Percentiles rank a stretch among this genome's conserved stretches.
Conservation (phyloP, 164 flowering plant species). For the Akebia trifoliata region DNA sequence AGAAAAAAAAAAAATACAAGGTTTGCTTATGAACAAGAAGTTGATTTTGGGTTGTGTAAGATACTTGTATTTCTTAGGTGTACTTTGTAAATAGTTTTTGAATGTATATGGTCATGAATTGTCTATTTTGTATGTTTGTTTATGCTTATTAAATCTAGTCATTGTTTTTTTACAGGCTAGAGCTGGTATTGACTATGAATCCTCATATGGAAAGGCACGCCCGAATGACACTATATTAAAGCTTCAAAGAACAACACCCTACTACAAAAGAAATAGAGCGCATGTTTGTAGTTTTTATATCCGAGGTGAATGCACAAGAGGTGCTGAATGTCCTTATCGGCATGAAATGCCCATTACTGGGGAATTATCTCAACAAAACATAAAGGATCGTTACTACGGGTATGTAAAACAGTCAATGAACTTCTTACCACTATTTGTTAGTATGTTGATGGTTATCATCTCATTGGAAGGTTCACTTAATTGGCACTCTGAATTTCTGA, state of each 20-base stretch:
- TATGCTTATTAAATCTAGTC: background rate
- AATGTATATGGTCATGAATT: too few species aligned
- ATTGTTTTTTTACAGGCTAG: slow-evolving; percentile 50
- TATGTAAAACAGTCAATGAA: slow-evolving; percentile 29
- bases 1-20: too few species aligned
- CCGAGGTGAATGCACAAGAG: slow-evolving; percentile 93
- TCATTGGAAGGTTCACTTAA: too few species aligned
- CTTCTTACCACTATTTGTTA: too few species aligned
- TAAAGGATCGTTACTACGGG: slow-evolving; percentile 98
- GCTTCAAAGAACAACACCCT: slow-evolving; percentile 89
- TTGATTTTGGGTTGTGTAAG: too few species aligned
- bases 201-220: slow-evolving; percentile 74
- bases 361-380: slow-evolving; percentile 90
- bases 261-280: slow-evolving; percentile 85
- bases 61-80: too few species aligned
- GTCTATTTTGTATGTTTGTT: background rate
- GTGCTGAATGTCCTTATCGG: slow-evolving; percentile 94
- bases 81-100: too few species aligned
- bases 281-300: slow-evolving; percentile 92
- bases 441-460: too few species aligned
- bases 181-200: slow-evolving; percentile 87
- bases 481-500: too few species aligned
- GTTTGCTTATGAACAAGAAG: too few species aligned
- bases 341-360: slow-evolving; percentile 97
- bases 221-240: slow-evolving; percentile 80